A percentile compares a stretch with the other conserved stretches of the same genome.
Conservation (phyloP, 2,329 filamentous ascomycete genomes). For the Sarocladium strictum region DNA sequence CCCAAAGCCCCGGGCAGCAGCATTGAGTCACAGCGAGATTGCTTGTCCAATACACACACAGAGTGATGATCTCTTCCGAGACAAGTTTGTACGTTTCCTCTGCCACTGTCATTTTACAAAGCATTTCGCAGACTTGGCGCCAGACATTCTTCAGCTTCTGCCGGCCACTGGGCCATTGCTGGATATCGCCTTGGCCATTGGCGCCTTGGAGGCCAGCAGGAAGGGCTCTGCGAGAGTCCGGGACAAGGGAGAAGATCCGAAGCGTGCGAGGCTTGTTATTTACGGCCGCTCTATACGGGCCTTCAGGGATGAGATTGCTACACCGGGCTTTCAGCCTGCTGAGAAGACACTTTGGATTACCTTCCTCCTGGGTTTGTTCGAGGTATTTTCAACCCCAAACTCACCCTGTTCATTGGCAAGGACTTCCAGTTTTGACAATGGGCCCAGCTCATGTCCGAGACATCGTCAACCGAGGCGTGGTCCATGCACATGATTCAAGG, state of each 20-base stretch:
- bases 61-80: constrained; percentile 9
- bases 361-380: constrained; percentile 21
- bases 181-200: constrained; percentile 18
- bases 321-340: not conserved
- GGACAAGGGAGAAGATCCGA: not conserved
- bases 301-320: constrained; percentile 13
- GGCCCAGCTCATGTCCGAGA: constrained; percentile 19
- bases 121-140: constrained; percentile 7
- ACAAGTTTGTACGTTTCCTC: constrained; percentile 16
- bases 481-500: constrained; percentile 22
- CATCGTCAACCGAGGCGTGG: constrained; percentile 18
- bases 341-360: constrained; percentile 20
- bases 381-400: constrained; percentile 13
- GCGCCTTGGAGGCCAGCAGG: constrained; percentile 20
- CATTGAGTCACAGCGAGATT: not conserved
- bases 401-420: not conserved
- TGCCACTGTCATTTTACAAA: constrained; percentile 16
- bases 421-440: not conserved
- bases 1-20: not conserved
- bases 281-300: constrained; percentile 17
- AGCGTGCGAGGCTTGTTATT: constrained; percentile 12
- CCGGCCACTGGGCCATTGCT: constrained; percentile 12
- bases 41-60: not conserved
- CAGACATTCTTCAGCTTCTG: constrained; percentile 16
- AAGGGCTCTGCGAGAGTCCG: constrained; percentile 6